phyloP scores from a whole-genome alignment of 129 eudicot genomes.

The Glebionis coronaria region DNA sequence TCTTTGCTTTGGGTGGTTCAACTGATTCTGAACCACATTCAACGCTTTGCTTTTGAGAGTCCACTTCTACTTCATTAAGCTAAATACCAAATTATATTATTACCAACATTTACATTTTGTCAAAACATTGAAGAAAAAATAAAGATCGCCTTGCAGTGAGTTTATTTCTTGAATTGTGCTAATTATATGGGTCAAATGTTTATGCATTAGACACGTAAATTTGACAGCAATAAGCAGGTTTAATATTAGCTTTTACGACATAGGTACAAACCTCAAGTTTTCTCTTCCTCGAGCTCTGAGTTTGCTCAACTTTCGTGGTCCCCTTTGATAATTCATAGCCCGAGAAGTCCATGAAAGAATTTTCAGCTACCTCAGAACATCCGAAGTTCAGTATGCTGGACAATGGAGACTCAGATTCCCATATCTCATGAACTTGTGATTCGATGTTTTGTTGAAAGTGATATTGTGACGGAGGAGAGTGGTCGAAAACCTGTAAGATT shows the following conservation, averaged over 20 bases:
- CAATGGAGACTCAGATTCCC: constrained; percentile 6
- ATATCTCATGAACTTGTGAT: background rate
- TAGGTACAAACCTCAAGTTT: constrained; percentile 27
- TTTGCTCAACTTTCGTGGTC: constrained; percentile 3
- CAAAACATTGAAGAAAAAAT: too few relatives aligned
- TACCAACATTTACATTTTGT: background rate
- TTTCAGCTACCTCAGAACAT: constrained; percentile 17
- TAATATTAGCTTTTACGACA: too few relatives aligned
- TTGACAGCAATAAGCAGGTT: too few relatives aligned
- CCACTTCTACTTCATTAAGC: constrained; percentile 28
- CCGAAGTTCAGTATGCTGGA: background rate
- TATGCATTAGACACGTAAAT: too few relatives aligned
- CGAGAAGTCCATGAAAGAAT: constrained; percentile 12
- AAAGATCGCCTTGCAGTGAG: too few relatives aligned
- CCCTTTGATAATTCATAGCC: constrained; percentile 33
- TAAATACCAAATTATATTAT: constrained; percentile 11
- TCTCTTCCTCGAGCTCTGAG: constrained; percentile 25
- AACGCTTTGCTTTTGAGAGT: constrained; percentile 8
- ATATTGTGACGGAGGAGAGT: constrained; percentile 19
- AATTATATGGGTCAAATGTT: too few relatives aligned
- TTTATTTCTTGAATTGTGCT: too few relatives aligned
- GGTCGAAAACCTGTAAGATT: constrained; percentile 24
- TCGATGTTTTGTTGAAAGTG: constrained; percentile 6
- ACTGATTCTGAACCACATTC: constrained; percentile 18
- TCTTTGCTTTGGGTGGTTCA: constrained; percentile 11